Base-by-base conservation (phyloP, 139 green algal genomes). In the Parachlorella kessleri region DNA sequence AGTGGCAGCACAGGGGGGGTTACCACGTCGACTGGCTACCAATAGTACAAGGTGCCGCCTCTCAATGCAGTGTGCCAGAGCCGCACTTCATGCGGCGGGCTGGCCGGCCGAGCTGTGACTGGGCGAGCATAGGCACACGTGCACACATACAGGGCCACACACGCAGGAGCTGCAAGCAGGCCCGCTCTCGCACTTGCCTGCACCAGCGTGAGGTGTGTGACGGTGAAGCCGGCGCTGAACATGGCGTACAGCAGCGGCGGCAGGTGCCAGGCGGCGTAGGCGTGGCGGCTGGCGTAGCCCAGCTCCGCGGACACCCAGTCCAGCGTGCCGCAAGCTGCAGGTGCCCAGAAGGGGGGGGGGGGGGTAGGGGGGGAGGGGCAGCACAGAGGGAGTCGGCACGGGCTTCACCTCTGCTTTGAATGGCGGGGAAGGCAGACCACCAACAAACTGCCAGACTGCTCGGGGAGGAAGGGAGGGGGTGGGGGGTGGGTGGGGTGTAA, bases 271-370 rank as follows among this genome's bases (percentile, higher is more conserved):
- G 38, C 37, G 14, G 48, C 55, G 28, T 87, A 85, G 65, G 77
- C 72, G 21, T 66, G 70, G 28, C 73, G 63, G 73, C 53, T n/a
- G 1, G 84, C 69, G 74, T 90, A 90, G 48, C 37, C 41, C 48
- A 90, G 81, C 5, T 32, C 53, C 0, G 3, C 37, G 21, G 81
- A 81, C 41, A 84, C 7, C 64, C 48, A 72, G 54, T 86, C 75
- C 21, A 90, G 55, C 8, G 68, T 76, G 39, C 69, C 71, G 14
- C 26, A 66, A 3, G 48, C 48, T 59, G 48, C 48, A 59, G 48
- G 48, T 28, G 48, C 14, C 21, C 14, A 59, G 48, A 59, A 28
- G 14, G 48, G 21, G 48, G 48, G 48, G 48, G 48, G 48, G 48
- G 21, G 48, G 48, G 48, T 28, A n/a, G n/a, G n/a, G n/a, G n/a